Conservation (phyloP, 192 early-diverging fungal genomes). For the Chytriomyces sp. region DNA sequence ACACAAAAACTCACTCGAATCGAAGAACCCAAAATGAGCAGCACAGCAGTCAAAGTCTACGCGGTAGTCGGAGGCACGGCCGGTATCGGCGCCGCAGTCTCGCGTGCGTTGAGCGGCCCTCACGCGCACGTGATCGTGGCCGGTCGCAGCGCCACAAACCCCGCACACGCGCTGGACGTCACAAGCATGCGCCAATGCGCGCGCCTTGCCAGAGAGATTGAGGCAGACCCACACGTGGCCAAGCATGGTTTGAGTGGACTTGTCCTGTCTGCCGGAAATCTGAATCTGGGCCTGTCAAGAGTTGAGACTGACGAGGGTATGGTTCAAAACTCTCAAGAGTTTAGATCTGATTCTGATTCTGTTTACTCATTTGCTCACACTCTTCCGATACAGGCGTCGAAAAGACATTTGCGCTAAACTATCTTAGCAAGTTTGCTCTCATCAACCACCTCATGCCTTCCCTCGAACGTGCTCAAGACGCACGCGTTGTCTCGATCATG, state of each 20-base stretch:
- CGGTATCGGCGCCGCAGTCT: slow-evolving; percentile 20
- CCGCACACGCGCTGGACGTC: slow-evolving; percentile 11
- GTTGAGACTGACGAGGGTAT: slow-evolving; percentile 3
- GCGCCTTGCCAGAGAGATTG: background rate
- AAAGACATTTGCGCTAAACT: slow-evolving; percentile 35
- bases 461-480: background rate
- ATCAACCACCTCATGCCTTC: slow-evolving; percentile 13
- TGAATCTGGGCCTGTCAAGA: slow-evolving; percentile 27
- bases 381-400: slow-evolving; percentile 4
- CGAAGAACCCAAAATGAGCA: no score
- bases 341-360: background rate
- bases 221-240: background rate
- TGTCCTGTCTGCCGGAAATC: slow-evolving; percentile 28
- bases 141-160: background rate
- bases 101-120: background rate
- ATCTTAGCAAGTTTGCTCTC: slow-evolving; percentile 29
- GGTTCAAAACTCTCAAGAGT: background rate
- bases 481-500: slow-evolving; percentile 26
- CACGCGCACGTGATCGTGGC: slow-evolving; percentile 4
- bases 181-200: background rate
- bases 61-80: slow-evolving; percentile 25
- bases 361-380: background rate
- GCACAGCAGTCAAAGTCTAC: background rate
- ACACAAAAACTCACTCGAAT: no score
- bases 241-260: slow-evolving; percentile 18